Evolutionary conservation across 306 rosid species (phyloP).

Genomic region (Cucumis melo): DNA sequence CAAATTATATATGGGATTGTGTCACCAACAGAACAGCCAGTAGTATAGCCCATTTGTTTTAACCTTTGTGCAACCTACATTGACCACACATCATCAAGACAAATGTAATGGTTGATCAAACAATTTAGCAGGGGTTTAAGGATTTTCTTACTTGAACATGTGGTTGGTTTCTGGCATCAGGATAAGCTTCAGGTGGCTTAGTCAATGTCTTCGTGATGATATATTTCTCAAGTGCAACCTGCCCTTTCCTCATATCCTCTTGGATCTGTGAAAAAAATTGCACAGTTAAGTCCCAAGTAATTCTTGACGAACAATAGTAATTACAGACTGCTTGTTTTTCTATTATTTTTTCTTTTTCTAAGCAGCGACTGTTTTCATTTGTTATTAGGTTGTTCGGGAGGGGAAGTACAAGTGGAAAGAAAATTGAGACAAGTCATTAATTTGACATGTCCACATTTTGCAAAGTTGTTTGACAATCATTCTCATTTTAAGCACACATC

Average conservation of each 20-base stretch:
- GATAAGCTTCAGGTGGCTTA: conserved; percentile 87
- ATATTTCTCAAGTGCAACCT: conserved; percentile 74
- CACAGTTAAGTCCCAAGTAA: not conserved
- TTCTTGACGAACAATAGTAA: not conserved
- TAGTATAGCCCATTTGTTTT: conserved; percentile 75
- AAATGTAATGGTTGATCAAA: not conserved
- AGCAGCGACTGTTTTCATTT: not conserved
- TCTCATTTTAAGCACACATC: not conserved
- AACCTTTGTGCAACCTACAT: conserved; percentile 82
- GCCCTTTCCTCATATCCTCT: conserved; percentile 88
- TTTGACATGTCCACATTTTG: not conserved
- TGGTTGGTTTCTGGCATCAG: conserved; percentile 97
- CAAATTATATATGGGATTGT: conserved; percentile 85
- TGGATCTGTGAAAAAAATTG: conserved; percentile 35
- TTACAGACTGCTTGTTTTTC: not conserved
- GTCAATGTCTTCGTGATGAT: conserved; percentile 84
- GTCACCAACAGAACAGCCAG: conserved; percentile 85
- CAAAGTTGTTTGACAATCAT: not conserved
- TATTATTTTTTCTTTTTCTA: not conserved
- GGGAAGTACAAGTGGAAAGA: not conserved
- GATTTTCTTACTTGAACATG: conserved; percentile 71
- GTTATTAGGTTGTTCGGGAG: not conserved
- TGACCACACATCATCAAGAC: conserved; percentile 11
- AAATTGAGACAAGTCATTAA: not conserved
- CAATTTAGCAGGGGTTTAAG: not conserved